A percentile compares a stretch with the other conserved stretches of the same genome.
These are phyloP conservation scores for Sarocladium kiliense DNA, from an alignment of 2,329 filamentous ascomycete species.

Conservation along the genomic window DNA sequence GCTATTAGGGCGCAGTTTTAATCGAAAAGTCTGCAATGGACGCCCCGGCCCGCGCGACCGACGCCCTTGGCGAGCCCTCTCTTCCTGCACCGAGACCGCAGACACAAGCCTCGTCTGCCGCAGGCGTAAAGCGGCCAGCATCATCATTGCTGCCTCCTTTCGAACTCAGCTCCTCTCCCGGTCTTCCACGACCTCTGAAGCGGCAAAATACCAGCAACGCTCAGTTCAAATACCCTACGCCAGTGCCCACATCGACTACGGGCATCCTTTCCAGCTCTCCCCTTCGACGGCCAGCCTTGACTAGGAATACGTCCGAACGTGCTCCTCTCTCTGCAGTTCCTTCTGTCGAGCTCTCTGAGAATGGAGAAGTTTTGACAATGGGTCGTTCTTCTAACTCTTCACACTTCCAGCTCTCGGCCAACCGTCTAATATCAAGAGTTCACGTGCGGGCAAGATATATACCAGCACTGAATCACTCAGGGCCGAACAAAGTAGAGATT, in stretches of 20 bases:
- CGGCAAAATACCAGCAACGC: slow-evolving; percentile 50
- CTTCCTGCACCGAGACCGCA: slow-evolving; percentile 19
- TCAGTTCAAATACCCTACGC: slow-evolving; percentile 79
- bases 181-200: slow-evolving; percentile 63
- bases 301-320: slow-evolving; percentile 61
- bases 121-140: slow-evolving; percentile 55
- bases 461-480: slow-evolving; percentile 59
- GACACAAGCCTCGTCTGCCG: slow-evolving; percentile 11
- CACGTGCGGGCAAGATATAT: slow-evolving; percentile 87
- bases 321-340: slow-evolving; percentile 78
- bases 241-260: slow-evolving; percentile 88
- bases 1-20: background rate
- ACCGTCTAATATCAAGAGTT: slow-evolving; percentile 86
- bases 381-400: slow-evolving; percentile 92
- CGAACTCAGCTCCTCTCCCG: slow-evolving; percentile 74
- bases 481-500: slow-evolving; percentile 77
- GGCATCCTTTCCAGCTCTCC: slow-evolving; percentile 87
- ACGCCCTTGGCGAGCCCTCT: slow-evolving; percentile 22
- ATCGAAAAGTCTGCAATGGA: slow-evolving; percentile 3
- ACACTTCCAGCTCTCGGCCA: slow-evolving; percentile 89
- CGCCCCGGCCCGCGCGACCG: slow-evolving; percentile 4
- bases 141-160: slow-evolving; percentile 72
- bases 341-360: slow-evolving; percentile 72
- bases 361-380: slow-evolving; percentile 79
- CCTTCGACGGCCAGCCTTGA: slow-evolving; percentile 39